Percentiles rank a stretch among this genome's conserved stretches.
Evolutionary conservation across 2,329 filamentous ascomycete species (phyloP).

Genomic region (Pseudogymnoascus sp.): DNA sequence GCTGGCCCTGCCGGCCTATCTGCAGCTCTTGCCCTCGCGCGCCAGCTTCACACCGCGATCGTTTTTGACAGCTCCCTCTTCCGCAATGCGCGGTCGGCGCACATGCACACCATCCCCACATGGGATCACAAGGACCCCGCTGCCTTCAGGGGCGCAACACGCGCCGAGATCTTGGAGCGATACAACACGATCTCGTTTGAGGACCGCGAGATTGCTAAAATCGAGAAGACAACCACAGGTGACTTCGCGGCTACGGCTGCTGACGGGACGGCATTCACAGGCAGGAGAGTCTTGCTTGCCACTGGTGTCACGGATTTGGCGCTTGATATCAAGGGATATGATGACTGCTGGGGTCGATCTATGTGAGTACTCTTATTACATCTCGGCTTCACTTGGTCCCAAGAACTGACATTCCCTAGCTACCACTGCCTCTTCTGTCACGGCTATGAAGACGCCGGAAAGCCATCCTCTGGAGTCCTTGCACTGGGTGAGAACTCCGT

Average conservation of each 20-base stretch:
- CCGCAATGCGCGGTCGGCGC: conserved; percentile 34
- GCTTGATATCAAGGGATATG: conserved; percentile 46
- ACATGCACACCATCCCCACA: conserved; percentile 39
- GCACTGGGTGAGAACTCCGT: conserved; percentile 32
- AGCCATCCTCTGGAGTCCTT: conserved; percentile 40
- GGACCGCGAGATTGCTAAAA: conserved; percentile 12
- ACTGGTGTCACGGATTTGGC: conserved; percentile 46
- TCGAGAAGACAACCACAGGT: conserved; percentile 16
- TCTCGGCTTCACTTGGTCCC: background rate
- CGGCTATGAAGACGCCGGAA: conserved; percentile 49
- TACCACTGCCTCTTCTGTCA: conserved; percentile 10
- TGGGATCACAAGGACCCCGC: conserved; percentile 32
- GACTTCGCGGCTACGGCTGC: conserved; percentile 36
- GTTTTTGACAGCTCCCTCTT: conserved; percentile 38
- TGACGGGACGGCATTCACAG: conserved; percentile 36
- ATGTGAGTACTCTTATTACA: background rate
- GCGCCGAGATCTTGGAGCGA: conserved; percentile 29
- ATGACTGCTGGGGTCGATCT: conserved; percentile 42
- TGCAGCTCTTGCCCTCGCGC: conserved; percentile 33
- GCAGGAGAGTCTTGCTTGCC: conserved; percentile 48
- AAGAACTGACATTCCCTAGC: background rate
- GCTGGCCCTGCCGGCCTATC: conserved; percentile 40
- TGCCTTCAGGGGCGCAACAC: conserved; percentile 28
- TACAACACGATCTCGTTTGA: conserved; percentile 32
- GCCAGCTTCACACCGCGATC: conserved; percentile 33